Base-by-base conservation (phyloP, 805 yeast genomes). In the Candida germanica region DNA sequence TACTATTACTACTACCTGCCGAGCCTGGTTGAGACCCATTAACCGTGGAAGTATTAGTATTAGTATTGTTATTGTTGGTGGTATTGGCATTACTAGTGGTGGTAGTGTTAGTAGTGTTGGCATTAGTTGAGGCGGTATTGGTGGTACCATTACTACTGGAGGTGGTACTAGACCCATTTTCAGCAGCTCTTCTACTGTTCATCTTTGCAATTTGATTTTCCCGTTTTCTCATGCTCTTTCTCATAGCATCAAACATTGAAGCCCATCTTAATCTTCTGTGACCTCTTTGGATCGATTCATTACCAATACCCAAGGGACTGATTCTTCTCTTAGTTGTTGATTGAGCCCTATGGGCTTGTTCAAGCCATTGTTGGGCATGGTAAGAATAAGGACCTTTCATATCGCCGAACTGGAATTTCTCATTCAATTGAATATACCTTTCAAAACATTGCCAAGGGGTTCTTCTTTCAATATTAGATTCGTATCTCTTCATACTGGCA, bases 381-480 rank as follows among this genome's bases (percentile, higher is more conserved):
- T 77, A 77, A 0, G 97, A 87, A 50, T 85, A 78, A 13, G 83
- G 75, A 0, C 98, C 98, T 52, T 84, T 80, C 79, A 93, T 77
- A 52, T 91, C 98, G 27, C 79, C 68, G 42, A 87, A 77, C 46
- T 87, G 94, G 51, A 88, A 91, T 40, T 82, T 80, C 41, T 91
- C 96, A 50, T 86, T 87, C 46, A 93, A 70, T 62, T 91, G 98
- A 42, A 89, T 82, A 68, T 91, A 93, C 47, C 98, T 69, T 59
- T 93, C 98, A 64, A 93, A 93, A 57, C 98, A 91, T 57, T 91
- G 98, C 98, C 98, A 93, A 0, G 98, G 95, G 0, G 98, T 93
- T 51, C 98, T 75, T 51, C 97, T 76, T 58, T 93, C 98, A 39
- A 88, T 87, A 51, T 87, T 88, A 1, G 98, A 84, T 25, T 80